Percentiles rank a stretch among this genome's conserved stretches.
Evolutionary conservation across 2,329 filamentous ascomycete species (phyloP).

Genomic region (Trichoderma sp.): DNA sequence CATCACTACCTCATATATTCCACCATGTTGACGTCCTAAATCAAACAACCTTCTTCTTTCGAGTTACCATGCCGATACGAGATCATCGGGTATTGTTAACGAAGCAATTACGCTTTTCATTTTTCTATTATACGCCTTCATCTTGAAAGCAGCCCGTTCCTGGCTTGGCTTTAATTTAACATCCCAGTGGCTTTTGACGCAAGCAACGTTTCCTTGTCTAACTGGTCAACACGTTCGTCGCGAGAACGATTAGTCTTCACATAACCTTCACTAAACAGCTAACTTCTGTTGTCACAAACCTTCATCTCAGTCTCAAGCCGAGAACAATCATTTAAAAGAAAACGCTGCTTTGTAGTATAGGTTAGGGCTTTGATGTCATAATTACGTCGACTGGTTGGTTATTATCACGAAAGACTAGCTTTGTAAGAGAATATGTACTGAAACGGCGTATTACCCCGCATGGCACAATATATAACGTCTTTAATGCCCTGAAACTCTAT

Average conservation of each 20-base stretch:
- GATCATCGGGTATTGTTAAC: background rate
- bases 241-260: too few relatives aligned
- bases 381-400: background rate
- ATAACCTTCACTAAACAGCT: background rate
- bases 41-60: background rate
- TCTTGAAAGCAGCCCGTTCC: background rate
- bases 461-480: constrained; percentile 4
- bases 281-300: background rate
- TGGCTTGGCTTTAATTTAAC: background rate
- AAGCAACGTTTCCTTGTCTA: too few relatives aligned
- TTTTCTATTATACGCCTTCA: background rate
- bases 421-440: constrained; percentile 10
- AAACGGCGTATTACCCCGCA: constrained; percentile 17
- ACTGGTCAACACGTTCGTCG: background rate
- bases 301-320: background rate
- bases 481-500: constrained; percentile 8
- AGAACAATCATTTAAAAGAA: background rate
- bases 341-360: background rate
- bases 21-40: background rate
- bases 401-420: background rate
- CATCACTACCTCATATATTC: background rate
- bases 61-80: background rate
- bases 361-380: constrained; percentile 7
- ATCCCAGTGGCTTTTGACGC: background rate
- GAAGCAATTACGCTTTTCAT: background rate